phyloP scores from a whole-genome alignment of 2,329 filamentous ascomycete species.

The Phyllosticta capitalensis region DNA sequence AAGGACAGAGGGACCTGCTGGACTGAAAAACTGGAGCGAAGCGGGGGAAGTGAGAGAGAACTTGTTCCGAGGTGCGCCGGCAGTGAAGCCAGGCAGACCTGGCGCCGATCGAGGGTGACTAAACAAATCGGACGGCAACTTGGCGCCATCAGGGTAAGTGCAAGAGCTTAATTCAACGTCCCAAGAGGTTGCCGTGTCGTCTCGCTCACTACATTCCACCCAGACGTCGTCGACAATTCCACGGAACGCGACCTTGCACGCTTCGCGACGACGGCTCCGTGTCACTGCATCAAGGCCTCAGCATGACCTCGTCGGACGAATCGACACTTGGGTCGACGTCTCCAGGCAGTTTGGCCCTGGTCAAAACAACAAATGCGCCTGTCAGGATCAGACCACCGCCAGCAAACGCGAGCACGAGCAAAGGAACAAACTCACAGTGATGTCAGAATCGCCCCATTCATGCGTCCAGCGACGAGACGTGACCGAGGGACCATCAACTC shows the following conservation, averaged over 20 bases:
- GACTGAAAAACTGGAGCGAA: not conserved
- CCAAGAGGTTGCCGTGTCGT: not conserved
- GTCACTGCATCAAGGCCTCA: too few species aligned
- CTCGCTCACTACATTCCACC: not conserved
- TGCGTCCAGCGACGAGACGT: not conserved
- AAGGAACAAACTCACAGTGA: not conserved
- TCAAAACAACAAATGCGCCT: not conserved
- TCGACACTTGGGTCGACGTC: too few species aligned
- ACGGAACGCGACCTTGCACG: too few species aligned
- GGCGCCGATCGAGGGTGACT: not conserved
- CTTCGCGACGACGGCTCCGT: too few species aligned
- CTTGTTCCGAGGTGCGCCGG: not conserved
- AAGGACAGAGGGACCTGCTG: not conserved
- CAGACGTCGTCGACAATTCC: too few species aligned
- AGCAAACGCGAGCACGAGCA: not conserved
- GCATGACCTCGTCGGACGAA: too few species aligned
- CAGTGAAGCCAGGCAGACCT: not conserved
- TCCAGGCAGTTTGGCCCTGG: too few species aligned
- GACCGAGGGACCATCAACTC: not conserved
- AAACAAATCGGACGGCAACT: not conserved
- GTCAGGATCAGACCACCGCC: not conserved
- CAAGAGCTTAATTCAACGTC: not conserved
- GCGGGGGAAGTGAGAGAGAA: not conserved
- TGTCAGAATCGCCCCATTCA: not conserved
- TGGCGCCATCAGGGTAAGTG: not conserved